A percentile compares a stretch with the other conserved stretches of the same genome.
phyloP scores from a whole-genome alignment of 352 stramenopile genomes.

The Pythium plurisporium region DNA sequence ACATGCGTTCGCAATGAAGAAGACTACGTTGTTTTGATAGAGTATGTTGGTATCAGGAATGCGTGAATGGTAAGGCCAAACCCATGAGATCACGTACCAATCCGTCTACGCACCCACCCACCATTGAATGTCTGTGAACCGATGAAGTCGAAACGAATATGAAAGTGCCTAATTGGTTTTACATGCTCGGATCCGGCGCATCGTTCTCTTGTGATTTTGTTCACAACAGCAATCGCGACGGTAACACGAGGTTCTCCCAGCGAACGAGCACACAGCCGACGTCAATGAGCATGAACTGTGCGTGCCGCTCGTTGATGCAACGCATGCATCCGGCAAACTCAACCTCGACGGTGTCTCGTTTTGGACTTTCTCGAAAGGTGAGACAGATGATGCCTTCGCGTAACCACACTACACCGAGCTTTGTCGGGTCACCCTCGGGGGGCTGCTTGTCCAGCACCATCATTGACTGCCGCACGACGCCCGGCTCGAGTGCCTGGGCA shows the following conservation, averaged over 20 bases:
- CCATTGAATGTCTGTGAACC: not conserved
- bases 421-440: not conserved
- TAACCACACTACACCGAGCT: conserved; percentile 3
- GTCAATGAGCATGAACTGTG: conserved; percentile 41
- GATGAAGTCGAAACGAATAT: too few species aligned
- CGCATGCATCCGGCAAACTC: conserved; percentile 13
- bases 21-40: too few species aligned
- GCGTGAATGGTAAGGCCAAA: too few species aligned
- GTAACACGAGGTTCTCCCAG: conserved; percentile 46
- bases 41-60: too few species aligned
- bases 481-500: not conserved
- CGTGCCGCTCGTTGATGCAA: conserved; percentile 34
- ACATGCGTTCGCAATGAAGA: too few species aligned
- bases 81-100: not conserved
- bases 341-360: not conserved
- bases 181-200: too few species aligned
- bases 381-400: conserved; percentile 8
- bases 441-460: conserved; percentile 4
- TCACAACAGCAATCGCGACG: conserved; percentile 21
- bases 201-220: too few species aligned
- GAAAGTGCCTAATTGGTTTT: too few species aligned
- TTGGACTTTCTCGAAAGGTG: not conserved
- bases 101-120: not conserved
- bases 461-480: not conserved
- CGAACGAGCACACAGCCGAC: conserved; percentile 41